Conservation (phyloP, 2,329 filamentous ascomycete genomes). For the Alternaria triticimaculans region DNA sequence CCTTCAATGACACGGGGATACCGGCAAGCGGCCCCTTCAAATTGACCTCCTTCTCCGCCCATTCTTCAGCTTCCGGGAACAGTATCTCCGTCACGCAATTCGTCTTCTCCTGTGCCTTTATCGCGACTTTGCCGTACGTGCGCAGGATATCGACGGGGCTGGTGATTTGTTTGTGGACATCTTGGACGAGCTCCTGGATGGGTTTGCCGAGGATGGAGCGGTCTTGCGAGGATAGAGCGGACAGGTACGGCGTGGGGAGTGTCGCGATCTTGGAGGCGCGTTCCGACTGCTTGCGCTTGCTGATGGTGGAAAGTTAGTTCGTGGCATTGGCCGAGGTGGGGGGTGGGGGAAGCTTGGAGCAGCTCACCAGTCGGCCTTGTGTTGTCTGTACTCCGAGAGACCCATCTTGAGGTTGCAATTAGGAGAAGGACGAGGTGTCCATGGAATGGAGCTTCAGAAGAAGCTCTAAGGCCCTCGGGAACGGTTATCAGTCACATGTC, state of each 20-base stretch:
- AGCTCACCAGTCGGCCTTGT: conserved; percentile 73
- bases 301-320: conserved; percentile 56
- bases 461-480: neutral
- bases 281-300: conserved; percentile 80
- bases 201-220: conserved; percentile 72
- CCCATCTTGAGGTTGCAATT: conserved; percentile 51
- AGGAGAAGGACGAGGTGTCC: neutral
- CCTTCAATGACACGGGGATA: conserved; percentile 86
- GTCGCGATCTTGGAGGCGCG: conserved; percentile 72
- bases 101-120: conserved; percentile 83
- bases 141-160: conserved; percentile 76
- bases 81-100: conserved; percentile 91
- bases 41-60: conserved; percentile 69
- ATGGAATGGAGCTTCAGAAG: neutral
- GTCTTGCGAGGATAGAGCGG: conserved; percentile 69
- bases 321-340: neutral
- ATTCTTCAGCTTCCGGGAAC: conserved; percentile 77
- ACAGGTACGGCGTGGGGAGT: conserved; percentile 70
- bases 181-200: conserved; percentile 78
- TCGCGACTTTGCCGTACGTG: conserved; percentile 84
- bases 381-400: conserved; percentile 72
- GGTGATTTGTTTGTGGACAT: conserved; percentile 73
- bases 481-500: conserved; percentile 22
- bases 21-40: conserved; percentile 83
- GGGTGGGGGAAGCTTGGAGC: conserved; percentile 17